phyloP scores from a whole-genome alignment of 192 early-diverging fungal genomes.

The Gonapodya sp. region DNA sequence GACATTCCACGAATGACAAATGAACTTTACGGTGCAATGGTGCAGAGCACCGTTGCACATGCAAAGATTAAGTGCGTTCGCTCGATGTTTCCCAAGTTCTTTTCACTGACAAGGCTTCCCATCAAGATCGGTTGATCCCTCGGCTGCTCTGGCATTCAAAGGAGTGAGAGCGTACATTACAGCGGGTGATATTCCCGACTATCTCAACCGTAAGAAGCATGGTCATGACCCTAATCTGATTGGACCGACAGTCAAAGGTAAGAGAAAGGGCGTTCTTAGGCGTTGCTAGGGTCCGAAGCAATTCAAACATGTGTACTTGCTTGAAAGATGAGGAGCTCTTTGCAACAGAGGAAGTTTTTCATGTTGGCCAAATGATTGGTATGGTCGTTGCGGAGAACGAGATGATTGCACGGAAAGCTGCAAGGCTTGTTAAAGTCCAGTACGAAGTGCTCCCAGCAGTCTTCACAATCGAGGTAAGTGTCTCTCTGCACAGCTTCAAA shows the following conservation, averaged over 20 bases:
- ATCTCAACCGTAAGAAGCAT: constrained; percentile 26
- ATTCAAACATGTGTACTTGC: too few species aligned
- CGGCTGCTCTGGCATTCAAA: not conserved
- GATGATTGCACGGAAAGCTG: constrained; percentile 56
- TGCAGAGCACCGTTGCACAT: constrained; percentile 54
- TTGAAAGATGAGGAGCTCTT: constrained; percentile 75
- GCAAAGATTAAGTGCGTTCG: constrained; percentile 47
- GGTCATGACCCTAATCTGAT: constrained; percentile 34
- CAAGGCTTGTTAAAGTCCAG: constrained; percentile 54
- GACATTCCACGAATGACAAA: constrained; percentile 63
- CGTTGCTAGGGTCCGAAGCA: too few species aligned
- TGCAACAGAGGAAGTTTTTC: constrained; percentile 54
- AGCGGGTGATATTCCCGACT: constrained; percentile 58
- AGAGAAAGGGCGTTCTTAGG: too few species aligned
- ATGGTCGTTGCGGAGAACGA: constrained; percentile 65
- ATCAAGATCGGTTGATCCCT: not conserved
- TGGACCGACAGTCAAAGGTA: constrained; percentile 33
- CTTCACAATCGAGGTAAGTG: constrained; percentile 50
- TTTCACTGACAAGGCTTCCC: not conserved
- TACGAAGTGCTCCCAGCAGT: constrained; percentile 65
- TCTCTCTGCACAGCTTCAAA: not conserved
- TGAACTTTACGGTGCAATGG: constrained; percentile 61
- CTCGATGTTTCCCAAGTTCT: too few species aligned
- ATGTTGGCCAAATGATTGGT: constrained; percentile 67
- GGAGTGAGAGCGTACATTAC: constrained; percentile 9